Evolutionary conservation across 257 asterid species (phyloP).

Genomic region (Solanum chiquidenum): DNA sequence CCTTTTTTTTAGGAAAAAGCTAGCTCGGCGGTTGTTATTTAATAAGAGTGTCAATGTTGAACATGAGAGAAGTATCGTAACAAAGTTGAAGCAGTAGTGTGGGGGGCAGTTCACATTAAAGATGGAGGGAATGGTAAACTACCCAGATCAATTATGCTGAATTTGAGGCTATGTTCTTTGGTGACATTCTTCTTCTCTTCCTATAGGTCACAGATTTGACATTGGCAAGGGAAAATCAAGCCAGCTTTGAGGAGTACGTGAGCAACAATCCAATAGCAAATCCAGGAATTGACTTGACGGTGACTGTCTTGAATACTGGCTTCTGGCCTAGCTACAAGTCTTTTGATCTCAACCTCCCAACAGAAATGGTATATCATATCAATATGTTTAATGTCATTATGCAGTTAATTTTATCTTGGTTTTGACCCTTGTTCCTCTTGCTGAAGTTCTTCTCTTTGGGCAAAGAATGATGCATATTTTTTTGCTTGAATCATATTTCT

Average conservation of each 20-base stretch:
- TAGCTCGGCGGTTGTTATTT: conserved; percentile 80
- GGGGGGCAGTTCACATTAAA: conserved; percentile 97
- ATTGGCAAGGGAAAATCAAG: conserved; percentile 86
- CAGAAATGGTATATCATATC: conserved; percentile 59
- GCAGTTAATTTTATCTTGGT: background rate
- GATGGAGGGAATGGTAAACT: conserved; percentile 99
- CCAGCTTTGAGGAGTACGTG: conserved; percentile 82
- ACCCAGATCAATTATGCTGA: background rate
- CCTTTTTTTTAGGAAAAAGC: conserved; percentile 64
- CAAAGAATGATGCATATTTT: background rate
- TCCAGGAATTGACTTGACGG: conserved; percentile 93
- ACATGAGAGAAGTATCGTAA: conserved; percentile 90
- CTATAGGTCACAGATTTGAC: conserved; percentile 89
- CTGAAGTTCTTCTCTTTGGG: background rate
- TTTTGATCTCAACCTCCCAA: conserved; percentile 87
- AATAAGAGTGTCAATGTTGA: conserved; percentile 98
- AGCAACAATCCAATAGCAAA: conserved; percentile 47
- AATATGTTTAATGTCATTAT: background rate
- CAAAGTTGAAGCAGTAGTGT: conserved; percentile 96
- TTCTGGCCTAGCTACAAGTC: conserved; percentile 99
- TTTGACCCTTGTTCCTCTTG: background rate
- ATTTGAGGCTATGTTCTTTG: background rate
- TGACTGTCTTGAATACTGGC: conserved; percentile 93
- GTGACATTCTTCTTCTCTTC: conserved; percentile 1
- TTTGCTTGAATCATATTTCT: background rate